Base-by-base conservation (phyloP, 352 stramenopile species). In the Phytophthora foliorum region DNA sequence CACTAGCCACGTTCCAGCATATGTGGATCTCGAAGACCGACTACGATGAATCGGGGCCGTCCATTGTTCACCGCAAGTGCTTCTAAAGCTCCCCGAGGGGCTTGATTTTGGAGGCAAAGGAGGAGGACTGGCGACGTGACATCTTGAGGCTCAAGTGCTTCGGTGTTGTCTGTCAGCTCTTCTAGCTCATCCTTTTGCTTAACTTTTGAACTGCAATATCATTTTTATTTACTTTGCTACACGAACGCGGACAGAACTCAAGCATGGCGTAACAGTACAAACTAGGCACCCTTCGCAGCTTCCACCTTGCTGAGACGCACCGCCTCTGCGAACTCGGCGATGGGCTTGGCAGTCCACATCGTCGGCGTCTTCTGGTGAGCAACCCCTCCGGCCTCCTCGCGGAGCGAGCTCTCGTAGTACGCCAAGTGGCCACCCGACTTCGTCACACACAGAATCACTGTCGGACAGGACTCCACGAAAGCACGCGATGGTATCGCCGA, bases 21-120 rank as follows among this genome's bases (percentile, higher is more conserved):
- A 98, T 99, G 95, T 99, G 97, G 96, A 99, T 99, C 80, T 95
- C 89, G 29, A 99, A 99, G 90, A 84, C 90, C 46, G 97, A 99
- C 67, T 99, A 99, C 80, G 97, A 99, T 59, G 97, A 99, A 51
- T 95, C 87, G 64, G 97, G 97, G 17, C 94, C 97, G 32, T 97
- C 87, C 17, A 99, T 99, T 76, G 95, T 99, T 44, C 96, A 98
- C 84, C 88, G 93, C 72, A 98, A 98, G 81, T 98, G 93, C 85
- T 97, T 97, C 75, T 98, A 94, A 95, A 11, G 61, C 34, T 67
- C 29, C 17, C 5, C 14, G 2, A 22, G 38, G 3, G 17, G 17
- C 17, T 45, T 21, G n/a, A 11, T 45, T 45, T 22, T 21, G 16
- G 38, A 24, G 2, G 38, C 17, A 22, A 22, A n/a, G 36, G 2